phyloP scores from a whole-genome alignment of 2,329 filamentous ascomycete species.

The Fusarium sp. region DNA sequence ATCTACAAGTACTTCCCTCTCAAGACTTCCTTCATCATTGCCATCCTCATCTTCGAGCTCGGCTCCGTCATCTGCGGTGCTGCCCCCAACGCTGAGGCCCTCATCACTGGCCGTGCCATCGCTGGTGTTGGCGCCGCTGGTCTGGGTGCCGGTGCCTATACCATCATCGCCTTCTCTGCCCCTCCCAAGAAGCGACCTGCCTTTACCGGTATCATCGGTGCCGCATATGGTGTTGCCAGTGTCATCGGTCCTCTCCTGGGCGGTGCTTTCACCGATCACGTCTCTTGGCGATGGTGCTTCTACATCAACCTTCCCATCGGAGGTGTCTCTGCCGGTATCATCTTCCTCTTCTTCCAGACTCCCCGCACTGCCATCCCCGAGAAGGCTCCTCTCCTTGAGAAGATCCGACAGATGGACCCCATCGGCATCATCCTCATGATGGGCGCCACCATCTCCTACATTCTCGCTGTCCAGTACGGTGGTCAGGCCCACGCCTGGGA shows the following conservation, averaged over 20 bases:
- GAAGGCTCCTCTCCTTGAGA: slow-evolving; percentile 54
- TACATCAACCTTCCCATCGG: slow-evolving; percentile 55
- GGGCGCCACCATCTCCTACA: slow-evolving; percentile 55
- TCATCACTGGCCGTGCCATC: slow-evolving; percentile 65
- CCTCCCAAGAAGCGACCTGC: slow-evolving; percentile 50
- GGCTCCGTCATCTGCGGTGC: slow-evolving; percentile 65
- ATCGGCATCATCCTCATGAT: slow-evolving; percentile 59
- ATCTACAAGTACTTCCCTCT: slow-evolving; percentile 65
- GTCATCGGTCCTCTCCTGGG: slow-evolving; percentile 53
- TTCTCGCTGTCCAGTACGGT: slow-evolving; percentile 62
- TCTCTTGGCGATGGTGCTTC: slow-evolving; percentile 56
- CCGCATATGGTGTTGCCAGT: slow-evolving; percentile 51
- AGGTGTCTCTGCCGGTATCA: slow-evolving; percentile 49
- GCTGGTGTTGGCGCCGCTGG: slow-evolving; percentile 62
- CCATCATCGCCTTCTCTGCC: slow-evolving; percentile 60
- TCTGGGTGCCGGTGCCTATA: slow-evolving; percentile 61
- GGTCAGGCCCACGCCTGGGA: slow-evolving; percentile 59
- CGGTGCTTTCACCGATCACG: slow-evolving; percentile 52
- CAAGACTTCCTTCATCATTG: slow-evolving; percentile 60
- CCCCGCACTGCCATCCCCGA: slow-evolving; percentile 53
- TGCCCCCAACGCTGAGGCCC: slow-evolving; percentile 58
- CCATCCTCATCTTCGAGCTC: slow-evolving; percentile 65
- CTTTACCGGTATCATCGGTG: slow-evolving; percentile 54
- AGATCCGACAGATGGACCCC: slow-evolving; percentile 62
- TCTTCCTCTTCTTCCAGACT: slow-evolving; percentile 57